Evolutionary conservation across 1,284 basidiomycete genomes (phyloP), one percentile per base, ranked within the genome.

Genomic region (Xerocomus minutiporus): DNA sequence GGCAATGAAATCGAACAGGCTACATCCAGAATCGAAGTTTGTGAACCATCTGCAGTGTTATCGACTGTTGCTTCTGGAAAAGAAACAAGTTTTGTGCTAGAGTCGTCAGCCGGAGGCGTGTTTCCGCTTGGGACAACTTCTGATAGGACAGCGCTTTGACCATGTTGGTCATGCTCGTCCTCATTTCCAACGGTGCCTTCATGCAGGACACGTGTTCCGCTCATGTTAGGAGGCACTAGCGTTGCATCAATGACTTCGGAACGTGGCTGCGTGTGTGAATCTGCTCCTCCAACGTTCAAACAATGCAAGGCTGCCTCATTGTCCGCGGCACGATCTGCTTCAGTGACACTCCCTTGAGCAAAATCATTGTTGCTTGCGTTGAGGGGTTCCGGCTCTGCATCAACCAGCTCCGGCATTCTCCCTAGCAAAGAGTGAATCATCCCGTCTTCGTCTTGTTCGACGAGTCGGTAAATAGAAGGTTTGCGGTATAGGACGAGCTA

Each of bases 371-470:
- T 11, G 17, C 25, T 25, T 25, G 35, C 17, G n/a, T 42, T 31
- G 15, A 31, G 32, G 8, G 17, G 52, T 3, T 70, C 70, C 15
- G 65, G 64, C 4, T 74, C 75, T 39, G 80, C 80, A 43, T 70
- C 71, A 26, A 74, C 73, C 2, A 94, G 69, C 17, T 82, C 77
- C 0, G 91, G 91, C 13, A 94, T 68, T 15, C 80, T 75, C 36
- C 83, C 85, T 17, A 95, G 77, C 7, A 92, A 67, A 0, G 91
- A 88, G 68, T 94, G 91, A n/a, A 92, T 75, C 87, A 90, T 89
- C 28, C 87, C 88, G 8, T 88, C 85, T 61, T 90, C 86, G 25
- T 79, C 83, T 63, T 84, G 83, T 53, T 77, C 71, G 52, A 81
- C 74, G 23, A 90, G 67, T 34, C 70, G 63, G 46, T 74, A 60